These are phyloP conservation scores for Taiwanofungus camphoratus DNA, from an alignment of 1,284 basidiomycete genomes.

Conservation along the genomic window DNA sequence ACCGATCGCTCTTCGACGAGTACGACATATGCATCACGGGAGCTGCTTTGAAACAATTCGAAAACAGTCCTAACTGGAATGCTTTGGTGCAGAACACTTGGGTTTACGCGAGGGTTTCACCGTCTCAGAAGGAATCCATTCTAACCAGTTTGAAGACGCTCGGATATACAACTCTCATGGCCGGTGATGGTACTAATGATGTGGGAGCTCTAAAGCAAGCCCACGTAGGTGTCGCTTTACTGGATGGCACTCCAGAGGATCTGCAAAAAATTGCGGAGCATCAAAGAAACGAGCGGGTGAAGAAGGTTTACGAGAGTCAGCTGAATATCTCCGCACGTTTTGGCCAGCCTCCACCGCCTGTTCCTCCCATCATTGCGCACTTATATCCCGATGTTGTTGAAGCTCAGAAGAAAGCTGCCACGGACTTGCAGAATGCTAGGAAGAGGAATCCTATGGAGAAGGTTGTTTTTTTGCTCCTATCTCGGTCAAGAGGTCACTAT, in stretches of 20 bases:
- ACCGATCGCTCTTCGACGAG: constrained; percentile 68
- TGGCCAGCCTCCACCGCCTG: constrained; percentile 87
- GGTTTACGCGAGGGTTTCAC: constrained; percentile 97
- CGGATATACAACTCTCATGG: constrained; percentile 92
- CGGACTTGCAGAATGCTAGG: constrained; percentile 56
- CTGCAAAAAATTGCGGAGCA: constrained; percentile 90
- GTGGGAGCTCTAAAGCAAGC: constrained; percentile 96
- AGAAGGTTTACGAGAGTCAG: constrained; percentile 95
- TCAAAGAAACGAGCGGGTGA: constrained; percentile 82
- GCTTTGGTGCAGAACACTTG: constrained; percentile 87
- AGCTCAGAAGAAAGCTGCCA: constrained; percentile 76
- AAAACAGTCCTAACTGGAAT: constrained; percentile 58
- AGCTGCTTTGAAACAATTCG: constrained; percentile 82
- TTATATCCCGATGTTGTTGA: constrained; percentile 86
- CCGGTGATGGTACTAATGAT: constrained; percentile 95
- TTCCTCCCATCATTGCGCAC: constrained; percentile 79
- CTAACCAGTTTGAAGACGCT: constrained; percentile 82
- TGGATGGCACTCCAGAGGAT: constrained; percentile 89
- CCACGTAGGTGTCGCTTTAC: constrained; percentile 88
- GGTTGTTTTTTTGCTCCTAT: constrained; percentile 36
- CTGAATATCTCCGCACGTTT: constrained; percentile 84
- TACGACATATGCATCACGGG: constrained; percentile 97
- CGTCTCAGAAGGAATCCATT: constrained; percentile 90
- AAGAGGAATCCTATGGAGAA: constrained; percentile 87
- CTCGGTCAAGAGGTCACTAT: background rate